Evolutionary conservation across 805 yeast species (phyloP).

Genomic region (Candida incommunis): DNA sequence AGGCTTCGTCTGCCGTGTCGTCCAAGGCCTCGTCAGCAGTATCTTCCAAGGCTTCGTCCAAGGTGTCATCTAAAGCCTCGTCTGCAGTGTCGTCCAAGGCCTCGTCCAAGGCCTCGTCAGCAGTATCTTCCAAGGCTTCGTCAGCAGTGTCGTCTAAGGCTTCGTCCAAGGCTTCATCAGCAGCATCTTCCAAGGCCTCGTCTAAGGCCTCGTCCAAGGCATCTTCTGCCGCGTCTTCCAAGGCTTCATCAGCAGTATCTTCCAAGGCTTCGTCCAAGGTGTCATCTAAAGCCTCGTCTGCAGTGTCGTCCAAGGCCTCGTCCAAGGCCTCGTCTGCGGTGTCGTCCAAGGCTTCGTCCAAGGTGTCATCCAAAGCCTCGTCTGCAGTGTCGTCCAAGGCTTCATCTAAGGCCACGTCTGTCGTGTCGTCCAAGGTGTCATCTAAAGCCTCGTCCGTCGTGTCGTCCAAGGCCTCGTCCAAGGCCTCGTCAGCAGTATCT

Average conservation of each 20-base stretch:
- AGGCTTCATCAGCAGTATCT: neutral
- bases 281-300: neutral
- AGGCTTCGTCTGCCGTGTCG: neutral
- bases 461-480: neutral
- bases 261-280: neutral
- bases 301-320: neutral
- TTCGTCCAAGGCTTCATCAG: neutral
- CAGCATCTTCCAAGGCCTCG: no score
- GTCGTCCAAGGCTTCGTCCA: neutral
- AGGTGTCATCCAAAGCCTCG: neutral
- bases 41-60: neutral
- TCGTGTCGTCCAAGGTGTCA: neutral
- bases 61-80: no score
- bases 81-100: no score
- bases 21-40: no score
- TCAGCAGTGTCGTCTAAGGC: neutral
- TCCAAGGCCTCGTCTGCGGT: neutral
- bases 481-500: no score
- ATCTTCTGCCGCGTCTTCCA: neutral
- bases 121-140: neutral
- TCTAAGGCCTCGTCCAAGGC: neutral
- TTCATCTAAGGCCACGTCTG: neutral
- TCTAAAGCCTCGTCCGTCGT: no score
- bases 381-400: neutral
- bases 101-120: neutral